Evolutionary conservation across 352 stramenopile genomes (phyloP), one percentile per base, ranked within the genome.

Genomic region (Peronospora belbahrii): DNA sequence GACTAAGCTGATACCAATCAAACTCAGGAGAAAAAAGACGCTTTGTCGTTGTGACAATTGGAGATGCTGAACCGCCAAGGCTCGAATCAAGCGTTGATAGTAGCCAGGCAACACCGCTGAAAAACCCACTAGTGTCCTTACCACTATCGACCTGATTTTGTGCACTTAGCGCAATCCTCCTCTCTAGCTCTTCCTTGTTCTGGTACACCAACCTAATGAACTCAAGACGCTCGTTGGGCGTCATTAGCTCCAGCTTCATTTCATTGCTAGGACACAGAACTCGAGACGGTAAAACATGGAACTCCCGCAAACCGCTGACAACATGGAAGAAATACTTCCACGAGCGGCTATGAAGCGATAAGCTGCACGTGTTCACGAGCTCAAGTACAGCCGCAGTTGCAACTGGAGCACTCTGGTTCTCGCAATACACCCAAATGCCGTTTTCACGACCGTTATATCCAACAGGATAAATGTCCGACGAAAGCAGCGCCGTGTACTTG

Each of bases 71-170:
- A 8, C 54, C 50, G 11, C 48, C 56, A 13, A 74, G 30, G 35
- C 59, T 77, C 8, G 71, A 58, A 15, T 90, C 79, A 3, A 90
- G 63, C 20, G 75, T 70, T 22, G 75, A 81, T 40, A 88, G 55
- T 11, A 90, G 32, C 79, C 79, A 90, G 10, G 79, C 63, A 8
- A 90, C 58, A 20, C 79, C 75, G 22, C 75, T 86, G 40, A 87
- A 87, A 48, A 90, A 90, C 3, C 65, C 59, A 13, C 65, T 56
- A 14, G 48, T 52, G 18, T 50, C 53, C 1, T 41, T 51, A 7
- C 49, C 46, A 1, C 34, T 52, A n/a, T 41, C 39, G 9, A 65
- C 50, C 9, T 51, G 31, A 18, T 67, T 65, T 49, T 72, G 62
- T 4, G 56, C 44, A 23, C 46, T 68, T 19, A 79, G 48, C 11